Evolutionary conservation across 305 asterid genomes (phyloP).

Genomic region (Fraxinus sp.): DNA sequence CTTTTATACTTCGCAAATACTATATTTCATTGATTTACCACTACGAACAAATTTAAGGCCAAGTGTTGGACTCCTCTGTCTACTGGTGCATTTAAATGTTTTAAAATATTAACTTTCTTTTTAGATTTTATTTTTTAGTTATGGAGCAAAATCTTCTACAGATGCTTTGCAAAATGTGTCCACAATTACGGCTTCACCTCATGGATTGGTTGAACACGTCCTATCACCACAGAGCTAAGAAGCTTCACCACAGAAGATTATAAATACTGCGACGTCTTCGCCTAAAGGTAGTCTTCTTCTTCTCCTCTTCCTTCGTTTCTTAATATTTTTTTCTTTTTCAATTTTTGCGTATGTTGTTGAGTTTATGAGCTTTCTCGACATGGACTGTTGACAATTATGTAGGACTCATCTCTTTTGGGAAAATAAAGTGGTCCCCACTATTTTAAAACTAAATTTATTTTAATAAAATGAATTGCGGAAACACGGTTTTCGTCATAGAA

Average conservation of each 20-base stretch:
- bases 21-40: constrained; percentile 65
- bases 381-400: not conserved
- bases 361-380: not conserved
- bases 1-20: constrained; percentile 77
- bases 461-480: not conserved
- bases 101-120: not conserved
- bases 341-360: not conserved
- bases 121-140: not conserved
- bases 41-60: constrained; percentile 77
- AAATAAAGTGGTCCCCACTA: not conserved
- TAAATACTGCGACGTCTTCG: not conserved
- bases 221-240: constrained; percentile 24
- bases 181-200: constrained; percentile 29
- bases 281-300: constrained; percentile 43
- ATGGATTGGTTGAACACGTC: constrained; percentile 19
- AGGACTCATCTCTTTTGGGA: not conserved
- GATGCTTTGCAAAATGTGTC: constrained; percentile 40
- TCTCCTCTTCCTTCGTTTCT: not conserved
- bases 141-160: constrained; percentile 21
- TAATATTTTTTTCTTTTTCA: not conserved
- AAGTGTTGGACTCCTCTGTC: constrained; percentile 58
- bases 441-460: too few species aligned
- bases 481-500: not conserved
- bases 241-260: constrained; percentile 3
- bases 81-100: constrained; percentile 36